Conservation (phyloP, 805 yeast genomes). For the Lachancea meyersii region DNA sequence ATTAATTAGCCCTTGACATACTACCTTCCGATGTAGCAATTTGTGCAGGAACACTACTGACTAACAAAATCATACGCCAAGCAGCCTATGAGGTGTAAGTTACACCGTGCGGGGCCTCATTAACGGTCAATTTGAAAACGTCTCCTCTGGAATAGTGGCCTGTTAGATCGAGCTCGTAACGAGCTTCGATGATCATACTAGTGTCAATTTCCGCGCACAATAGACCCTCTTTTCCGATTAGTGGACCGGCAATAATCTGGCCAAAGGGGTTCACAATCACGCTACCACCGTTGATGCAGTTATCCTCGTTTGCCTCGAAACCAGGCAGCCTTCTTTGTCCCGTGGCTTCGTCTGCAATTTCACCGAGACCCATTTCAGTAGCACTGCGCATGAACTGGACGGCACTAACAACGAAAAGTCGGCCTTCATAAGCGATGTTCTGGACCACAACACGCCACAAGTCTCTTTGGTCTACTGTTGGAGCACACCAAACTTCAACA, state of each 20-base stretch:
- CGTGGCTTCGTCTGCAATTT: constrained; percentile 19
- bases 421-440: constrained; percentile 39
- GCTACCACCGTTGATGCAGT: constrained; percentile 38
- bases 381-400: constrained; percentile 37
- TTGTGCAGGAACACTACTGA: too few species aligned
- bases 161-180: constrained; percentile 38
- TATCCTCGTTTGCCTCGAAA: constrained; percentile 28
- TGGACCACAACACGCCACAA: constrained; percentile 40
- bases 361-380: constrained; percentile 21
- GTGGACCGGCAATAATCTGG: constrained; percentile 40
- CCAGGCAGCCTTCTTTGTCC: constrained; percentile 23
- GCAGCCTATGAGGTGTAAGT: neutral
- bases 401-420: constrained; percentile 37
- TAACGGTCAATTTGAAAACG: constrained; percentile 38
- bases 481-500: constrained; percentile 40
- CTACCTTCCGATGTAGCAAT: too few species aligned
- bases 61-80: too few species aligned
- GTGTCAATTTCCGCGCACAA: constrained; percentile 37
- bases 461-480: constrained; percentile 42
- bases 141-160: constrained; percentile 44
- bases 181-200: constrained; percentile 35
- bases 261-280: constrained; percentile 40
- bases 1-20: too few species aligned
- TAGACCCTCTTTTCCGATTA: constrained; percentile 37
- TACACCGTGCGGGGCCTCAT: constrained; percentile 31